phyloP scores from a whole-genome alignment of 495 filamentous ascomycete genomes.

The Lasiosphaeriaceae sp. region DNA sequence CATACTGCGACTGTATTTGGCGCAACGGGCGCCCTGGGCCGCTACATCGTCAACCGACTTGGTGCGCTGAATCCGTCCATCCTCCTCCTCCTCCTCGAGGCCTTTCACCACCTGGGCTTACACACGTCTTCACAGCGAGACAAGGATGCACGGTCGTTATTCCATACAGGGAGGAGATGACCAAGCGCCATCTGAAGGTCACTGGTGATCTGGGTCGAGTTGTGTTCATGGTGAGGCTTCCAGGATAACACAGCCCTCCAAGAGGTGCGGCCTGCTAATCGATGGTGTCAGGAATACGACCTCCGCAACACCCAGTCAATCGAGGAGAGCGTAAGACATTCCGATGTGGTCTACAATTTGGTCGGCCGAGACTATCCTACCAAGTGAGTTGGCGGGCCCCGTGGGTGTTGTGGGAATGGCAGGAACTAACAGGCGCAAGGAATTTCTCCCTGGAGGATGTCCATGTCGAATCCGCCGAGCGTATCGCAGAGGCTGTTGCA shows the following conservation, averaged over 20 bases:
- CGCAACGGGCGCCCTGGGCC: conserved; percentile 90
- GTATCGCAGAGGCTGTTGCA: conserved; percentile 91
- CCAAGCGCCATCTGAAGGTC: conserved; percentile 93
- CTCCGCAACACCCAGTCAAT: conserved; percentile 92
- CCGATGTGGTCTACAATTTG: conserved; percentile 95
- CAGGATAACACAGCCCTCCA: neutral
- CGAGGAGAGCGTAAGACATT: conserved; percentile 94
- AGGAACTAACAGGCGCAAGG: conserved; percentile 45
- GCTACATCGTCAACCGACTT: conserved; percentile 95
- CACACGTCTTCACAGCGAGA: conserved; percentile 55
- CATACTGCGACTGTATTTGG: conserved; percentile 98
- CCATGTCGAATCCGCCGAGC: conserved; percentile 89
- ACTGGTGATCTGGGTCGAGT: conserved; percentile 89
- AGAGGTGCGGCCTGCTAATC: conserved; percentile 18
- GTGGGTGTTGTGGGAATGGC: neutral
- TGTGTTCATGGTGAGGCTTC: conserved; percentile 64
- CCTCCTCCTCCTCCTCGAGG: neutral
- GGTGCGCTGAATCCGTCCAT: conserved; percentile 50
- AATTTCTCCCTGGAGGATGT: conserved; percentile 94
- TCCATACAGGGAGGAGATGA: conserved; percentile 95
- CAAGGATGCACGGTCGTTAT: conserved; percentile 90
- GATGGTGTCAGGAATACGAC: conserved; percentile 72
- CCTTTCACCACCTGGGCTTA: conserved; percentile 33
- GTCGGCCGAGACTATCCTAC: conserved; percentile 91
- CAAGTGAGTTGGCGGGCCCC: conserved; percentile 58